Percentiles rank a stretch among this genome's conserved stretches.
Conservation (phyloP, 805 yeast species). For the Cyberlindnera euphorbiae region DNA sequence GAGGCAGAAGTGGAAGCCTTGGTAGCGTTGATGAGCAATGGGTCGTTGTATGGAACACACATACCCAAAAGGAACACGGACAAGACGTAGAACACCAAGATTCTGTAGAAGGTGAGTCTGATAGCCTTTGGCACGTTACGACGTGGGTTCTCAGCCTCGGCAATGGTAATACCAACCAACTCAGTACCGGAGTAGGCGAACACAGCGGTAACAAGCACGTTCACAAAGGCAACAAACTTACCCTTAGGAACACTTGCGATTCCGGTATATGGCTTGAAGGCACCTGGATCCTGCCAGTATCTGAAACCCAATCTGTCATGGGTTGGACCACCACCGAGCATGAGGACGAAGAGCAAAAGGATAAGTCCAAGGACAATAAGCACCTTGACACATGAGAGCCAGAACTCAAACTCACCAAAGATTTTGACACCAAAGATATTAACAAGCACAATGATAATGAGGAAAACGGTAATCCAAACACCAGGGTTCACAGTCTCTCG, state of each 20-base stretch:
- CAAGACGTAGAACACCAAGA: constrained; percentile 55
- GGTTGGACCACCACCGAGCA: constrained; percentile 75
- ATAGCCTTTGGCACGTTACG: constrained; percentile 67
- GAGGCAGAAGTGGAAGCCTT: constrained; percentile 51
- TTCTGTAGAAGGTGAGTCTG: constrained; percentile 64
- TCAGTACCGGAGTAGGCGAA: constrained; percentile 73
- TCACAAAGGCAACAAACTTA: constrained; percentile 55
- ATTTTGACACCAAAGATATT: constrained; percentile 50
- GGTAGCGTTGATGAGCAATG: constrained; percentile 42
- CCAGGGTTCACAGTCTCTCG: constrained; percentile 41
- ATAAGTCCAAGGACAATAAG: constrained; percentile 37
- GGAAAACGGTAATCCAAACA: constrained; percentile 50
- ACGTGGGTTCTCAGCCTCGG: constrained; percentile 69
- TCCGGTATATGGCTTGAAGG: constrained; percentile 44
- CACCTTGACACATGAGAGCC: constrained; percentile 43
- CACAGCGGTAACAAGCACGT: constrained; percentile 61
- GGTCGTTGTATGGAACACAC: constrained; percentile 59
- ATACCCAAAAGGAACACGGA: constrained; percentile 62
- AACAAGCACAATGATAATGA: constrained; percentile 36
- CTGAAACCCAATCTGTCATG: constrained; percentile 72
- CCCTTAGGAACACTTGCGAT: constrained; percentile 43
- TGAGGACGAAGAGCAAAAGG: constrained; percentile 53
- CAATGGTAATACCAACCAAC: constrained; percentile 65
- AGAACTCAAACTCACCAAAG: constrained; percentile 55
- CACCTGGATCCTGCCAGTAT: constrained; percentile 68